phyloP scores from a whole-genome alignment of 331 rosid genomes.

The Rhamnella rubrinervis region DNA sequence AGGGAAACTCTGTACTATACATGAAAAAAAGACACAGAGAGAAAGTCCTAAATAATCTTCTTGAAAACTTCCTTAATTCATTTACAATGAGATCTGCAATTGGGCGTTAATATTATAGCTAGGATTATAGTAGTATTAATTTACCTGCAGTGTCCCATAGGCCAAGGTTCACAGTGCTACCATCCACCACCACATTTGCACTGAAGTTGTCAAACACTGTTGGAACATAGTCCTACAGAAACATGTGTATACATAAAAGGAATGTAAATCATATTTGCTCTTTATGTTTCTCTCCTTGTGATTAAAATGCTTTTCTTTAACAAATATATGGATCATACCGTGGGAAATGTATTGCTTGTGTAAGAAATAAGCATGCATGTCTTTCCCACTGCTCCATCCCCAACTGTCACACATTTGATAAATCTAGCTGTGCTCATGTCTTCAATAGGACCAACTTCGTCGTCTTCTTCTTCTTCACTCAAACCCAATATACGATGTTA shows the following conservation, averaged over 20 bases:
- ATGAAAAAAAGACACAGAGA: too few species aligned
- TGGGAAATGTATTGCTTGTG: constrained; percentile 60
- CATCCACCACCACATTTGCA: constrained; percentile 93
- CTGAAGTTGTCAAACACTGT: constrained; percentile 92
- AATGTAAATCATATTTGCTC: not conserved
- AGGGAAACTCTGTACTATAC: too few species aligned
- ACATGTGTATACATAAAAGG: not conserved
- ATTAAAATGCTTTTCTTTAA: not conserved
- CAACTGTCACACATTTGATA: constrained; percentile 80
- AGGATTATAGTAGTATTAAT: too few species aligned
- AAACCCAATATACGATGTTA: not conserved
- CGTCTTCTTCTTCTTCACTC: not conserved
- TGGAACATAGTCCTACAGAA: constrained; percentile 73
- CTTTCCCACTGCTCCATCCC: constrained; percentile 79
- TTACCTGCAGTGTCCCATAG: constrained; percentile 85
- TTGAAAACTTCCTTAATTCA: too few species aligned
- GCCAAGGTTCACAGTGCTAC: constrained; percentile 83
- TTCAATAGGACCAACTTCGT: not conserved
- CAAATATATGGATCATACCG: constrained; percentile 25
- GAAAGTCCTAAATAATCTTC: too few species aligned
- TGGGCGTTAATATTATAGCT: too few species aligned
- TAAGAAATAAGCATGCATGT: constrained; percentile 85
- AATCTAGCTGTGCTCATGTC: constrained; percentile 22
- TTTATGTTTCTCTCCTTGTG: not conserved
- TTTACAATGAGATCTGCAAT: too few species aligned